Conservation (phyloP, 225 moss, liverwort and hornwort species). For the Polytrichum formosum region DNA sequence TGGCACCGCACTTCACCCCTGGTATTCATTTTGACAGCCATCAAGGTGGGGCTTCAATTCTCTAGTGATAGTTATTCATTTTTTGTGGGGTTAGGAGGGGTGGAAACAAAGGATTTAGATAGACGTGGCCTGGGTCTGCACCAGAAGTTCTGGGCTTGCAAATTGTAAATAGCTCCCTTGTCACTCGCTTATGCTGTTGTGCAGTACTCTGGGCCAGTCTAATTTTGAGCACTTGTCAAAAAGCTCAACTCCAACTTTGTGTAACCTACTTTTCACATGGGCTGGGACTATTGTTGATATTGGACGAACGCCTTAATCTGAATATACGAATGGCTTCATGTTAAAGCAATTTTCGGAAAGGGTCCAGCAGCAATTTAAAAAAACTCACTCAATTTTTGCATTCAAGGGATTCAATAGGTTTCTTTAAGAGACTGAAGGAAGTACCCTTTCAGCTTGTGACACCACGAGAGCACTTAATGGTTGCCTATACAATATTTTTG, state of each 20-base stretch:
- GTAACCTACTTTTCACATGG: no score
- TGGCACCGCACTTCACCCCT: slow-evolving; percentile 28
- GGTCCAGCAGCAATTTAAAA: no score
- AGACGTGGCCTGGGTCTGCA: slow-evolving; percentile 19
- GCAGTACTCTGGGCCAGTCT: slow-evolving; percentile 34
- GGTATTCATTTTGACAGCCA: slow-evolving; percentile 56
- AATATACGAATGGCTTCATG: no score
- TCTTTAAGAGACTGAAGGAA: no score
- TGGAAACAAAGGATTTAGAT: slow-evolving; percentile 12
- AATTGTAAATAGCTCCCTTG: slow-evolving; percentile 51
- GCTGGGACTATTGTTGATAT: no score
- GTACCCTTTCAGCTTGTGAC: no score
- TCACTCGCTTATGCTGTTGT: slow-evolving; percentile 17
- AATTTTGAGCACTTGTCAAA: slow-evolving; percentile 15
- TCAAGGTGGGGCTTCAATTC: slow-evolving; percentile 15
- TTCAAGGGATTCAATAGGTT: no score
- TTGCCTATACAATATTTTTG: no score
- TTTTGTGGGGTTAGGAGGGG: slow-evolving; percentile 20
- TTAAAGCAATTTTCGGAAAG: no score
- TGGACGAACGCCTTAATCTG: no score
- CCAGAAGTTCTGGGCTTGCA: slow-evolving; percentile 22
- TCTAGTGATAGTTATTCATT: slow-evolving; percentile 18
- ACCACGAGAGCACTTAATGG: no score
- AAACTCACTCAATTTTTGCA: no score
- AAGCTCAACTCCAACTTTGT: background rate